Evolutionary conservation across 192 early-diverging fungal genomes (phyloP).

Genomic region (Podila verticillata): DNA sequence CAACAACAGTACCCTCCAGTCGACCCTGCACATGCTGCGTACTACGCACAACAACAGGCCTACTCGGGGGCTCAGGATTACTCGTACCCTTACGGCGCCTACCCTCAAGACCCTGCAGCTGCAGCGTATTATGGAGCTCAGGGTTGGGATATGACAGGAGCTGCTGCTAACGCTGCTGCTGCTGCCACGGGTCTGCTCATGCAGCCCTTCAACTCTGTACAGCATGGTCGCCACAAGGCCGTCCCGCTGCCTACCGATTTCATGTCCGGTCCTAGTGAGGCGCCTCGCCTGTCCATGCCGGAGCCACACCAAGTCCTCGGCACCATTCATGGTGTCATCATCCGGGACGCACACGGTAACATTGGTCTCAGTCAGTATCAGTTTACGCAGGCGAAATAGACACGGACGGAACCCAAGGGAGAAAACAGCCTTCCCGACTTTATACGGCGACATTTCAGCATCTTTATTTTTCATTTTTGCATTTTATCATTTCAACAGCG

Average conservation of each 20-base stretch:
- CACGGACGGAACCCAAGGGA: neutral
- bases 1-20: constrained; percentile 20
- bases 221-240: constrained; percentile 58
- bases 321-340: constrained; percentile 62
- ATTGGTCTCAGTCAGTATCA: constrained; percentile 64
- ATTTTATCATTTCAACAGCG: neutral
- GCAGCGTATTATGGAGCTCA: constrained; percentile 25
- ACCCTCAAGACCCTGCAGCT: constrained; percentile 38
- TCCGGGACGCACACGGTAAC: constrained; percentile 66
- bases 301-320: constrained; percentile 63
- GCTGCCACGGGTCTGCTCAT: constrained; percentile 26
- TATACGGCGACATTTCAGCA: too few relatives aligned
- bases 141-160: constrained; percentile 40
- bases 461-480: constrained; percentile 1
- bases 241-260: constrained; percentile 68
- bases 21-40: constrained; percentile 26
- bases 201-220: constrained; percentile 48
- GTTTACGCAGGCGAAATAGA: constrained; percentile 51
- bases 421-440: neutral
- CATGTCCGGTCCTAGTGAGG: constrained; percentile 61
- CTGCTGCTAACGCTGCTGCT: constrained; percentile 12
- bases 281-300: constrained; percentile 64
- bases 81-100: constrained; percentile 44
- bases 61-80: constrained; percentile 28
- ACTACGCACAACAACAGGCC: constrained; percentile 23